Conservation (phyloP, 257 asterid species). For the Capsicum baccatum region DNA sequence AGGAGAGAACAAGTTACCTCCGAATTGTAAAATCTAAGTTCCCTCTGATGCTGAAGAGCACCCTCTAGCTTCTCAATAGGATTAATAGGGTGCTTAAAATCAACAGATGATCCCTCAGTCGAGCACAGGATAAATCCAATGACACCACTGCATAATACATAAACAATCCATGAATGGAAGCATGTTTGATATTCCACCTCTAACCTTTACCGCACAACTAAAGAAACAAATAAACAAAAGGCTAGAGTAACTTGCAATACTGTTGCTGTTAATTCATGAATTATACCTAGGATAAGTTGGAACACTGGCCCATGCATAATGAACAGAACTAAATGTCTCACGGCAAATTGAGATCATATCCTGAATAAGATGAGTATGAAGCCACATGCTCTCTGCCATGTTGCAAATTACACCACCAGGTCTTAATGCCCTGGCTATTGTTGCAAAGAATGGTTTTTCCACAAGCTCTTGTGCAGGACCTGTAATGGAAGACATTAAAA, state of each 20-base stretch:
- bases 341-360: slow-evolving; percentile 81
- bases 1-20: slow-evolving; percentile 58
- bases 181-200: neutral
- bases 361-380: slow-evolving; percentile 93
- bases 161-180: slow-evolving; percentile 22
- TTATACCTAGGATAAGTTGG: slow-evolving; percentile 96
- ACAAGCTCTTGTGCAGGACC: slow-evolving; percentile 98
- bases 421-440: slow-evolving; percentile 77
- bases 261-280: neutral
- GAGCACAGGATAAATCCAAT: slow-evolving; percentile 89
- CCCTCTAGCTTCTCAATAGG: slow-evolving; percentile 89
- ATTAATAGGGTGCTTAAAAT: slow-evolving; percentile 82
- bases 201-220: neutral
- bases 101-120: slow-evolving; percentile 83
- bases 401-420: slow-evolving; percentile 98
- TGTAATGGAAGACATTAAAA: slow-evolving; percentile 32
- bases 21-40: slow-evolving; percentile 79
- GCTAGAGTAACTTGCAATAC: neutral
- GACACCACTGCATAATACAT: slow-evolving; percentile 64
- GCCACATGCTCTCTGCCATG: slow-evolving; percentile 99
- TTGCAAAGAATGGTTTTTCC: slow-evolving; percentile 89
- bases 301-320: slow-evolving; percentile 93
- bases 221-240: neutral
- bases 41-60: slow-evolving; percentile 66
- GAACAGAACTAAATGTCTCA: slow-evolving; percentile 82